Base-by-base conservation (phyloP, 208 protist species). In the Polymyxa betae region DNA sequence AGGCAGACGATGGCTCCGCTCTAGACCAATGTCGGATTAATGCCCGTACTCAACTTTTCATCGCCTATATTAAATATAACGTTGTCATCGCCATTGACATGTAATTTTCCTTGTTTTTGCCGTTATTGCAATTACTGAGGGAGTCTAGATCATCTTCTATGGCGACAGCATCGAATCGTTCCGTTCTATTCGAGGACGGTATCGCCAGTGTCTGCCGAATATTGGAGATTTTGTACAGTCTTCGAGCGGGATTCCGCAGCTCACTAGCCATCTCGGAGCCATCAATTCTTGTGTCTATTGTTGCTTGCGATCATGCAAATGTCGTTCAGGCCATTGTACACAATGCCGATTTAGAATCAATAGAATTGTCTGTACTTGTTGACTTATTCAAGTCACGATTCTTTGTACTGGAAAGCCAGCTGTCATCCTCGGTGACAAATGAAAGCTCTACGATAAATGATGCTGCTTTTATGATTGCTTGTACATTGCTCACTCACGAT, bases 391-490 rank as follows among this genome's bases (percentile, higher is more conserved):
- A 82, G 72, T 16, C 10, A 40, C 72, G 72, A 5, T 43, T 5
- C 35, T 82, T 5, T 82, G 16, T 20, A 82, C 40, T 82, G 5
- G 72, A 82, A 43, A 35, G 35, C n/a, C 16, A 82, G 35, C 5
- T 82, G 16, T 40, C n/a, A 16, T 20, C 5, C n/a, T n/a, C n/a
- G n/a, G n/a, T n/a, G n/a, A n/a, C n/a, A n/a, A n/a, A n/a, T n/a
- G n/a, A n/a, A n/a, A n/a, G n/a, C n/a, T 82, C 72, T 20, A 38
- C 72, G 72, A 82, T n/a, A n/a, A n/a, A 35, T 82, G 72, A 82
- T 43, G 72, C 72, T 5, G 5, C 72, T 38, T 82, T 82, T 43
- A 82, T 82, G 16, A 35, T 82, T 40, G 72, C 72, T 12, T 82
- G 35, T n/a, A 35, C 40, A 5, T 35, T 82, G n/a, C n/a, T 82